Conservation (phyloP, 228 moss, liverwort and hornwort species). For the Sphagnum magellanicum region DNA sequence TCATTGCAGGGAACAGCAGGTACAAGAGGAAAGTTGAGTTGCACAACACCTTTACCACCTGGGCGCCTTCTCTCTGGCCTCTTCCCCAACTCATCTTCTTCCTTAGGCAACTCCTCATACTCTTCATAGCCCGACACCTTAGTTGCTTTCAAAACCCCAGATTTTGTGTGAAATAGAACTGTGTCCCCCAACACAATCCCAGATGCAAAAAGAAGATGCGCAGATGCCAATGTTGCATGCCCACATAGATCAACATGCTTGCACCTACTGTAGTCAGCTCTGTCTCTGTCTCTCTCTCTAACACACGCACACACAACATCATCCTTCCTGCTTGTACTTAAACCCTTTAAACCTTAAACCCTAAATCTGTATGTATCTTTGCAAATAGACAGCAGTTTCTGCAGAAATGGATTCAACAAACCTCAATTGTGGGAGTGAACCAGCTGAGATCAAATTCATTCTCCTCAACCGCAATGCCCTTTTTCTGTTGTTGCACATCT, state of each 20-base stretch:
- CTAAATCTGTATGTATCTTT: too few species aligned
- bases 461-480: constrained; percentile 18
- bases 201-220: constrained; percentile 83
- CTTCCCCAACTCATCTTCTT: constrained; percentile 22
- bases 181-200: constrained; percentile 81
- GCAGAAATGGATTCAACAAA: constrained; percentile 6
- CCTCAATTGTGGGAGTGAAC: constrained; percentile 79
- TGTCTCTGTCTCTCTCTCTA: too few species aligned
- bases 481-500: constrained; percentile 19
- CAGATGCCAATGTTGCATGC: constrained; percentile 88
- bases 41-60: constrained; percentile 72
- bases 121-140: constrained; percentile 81
- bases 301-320: too few species aligned
- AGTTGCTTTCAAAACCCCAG: constrained; percentile 59
- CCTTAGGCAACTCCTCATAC: constrained; percentile 17
- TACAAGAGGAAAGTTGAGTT: constrained; percentile 66
- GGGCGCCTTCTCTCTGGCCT: constrained; percentile 36
- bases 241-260: constrained; percentile 83
- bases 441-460: constrained; percentile 94
- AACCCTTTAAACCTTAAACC: too few species aligned
- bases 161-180: constrained; percentile 68
- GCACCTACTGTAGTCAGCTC: too few species aligned
- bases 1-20: constrained; percentile 40
- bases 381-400: too few species aligned
- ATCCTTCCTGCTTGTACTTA: too few species aligned